Evolutionary conservation across 129 eudicot species (phyloP).

Genomic region (Silybum marianum): DNA sequence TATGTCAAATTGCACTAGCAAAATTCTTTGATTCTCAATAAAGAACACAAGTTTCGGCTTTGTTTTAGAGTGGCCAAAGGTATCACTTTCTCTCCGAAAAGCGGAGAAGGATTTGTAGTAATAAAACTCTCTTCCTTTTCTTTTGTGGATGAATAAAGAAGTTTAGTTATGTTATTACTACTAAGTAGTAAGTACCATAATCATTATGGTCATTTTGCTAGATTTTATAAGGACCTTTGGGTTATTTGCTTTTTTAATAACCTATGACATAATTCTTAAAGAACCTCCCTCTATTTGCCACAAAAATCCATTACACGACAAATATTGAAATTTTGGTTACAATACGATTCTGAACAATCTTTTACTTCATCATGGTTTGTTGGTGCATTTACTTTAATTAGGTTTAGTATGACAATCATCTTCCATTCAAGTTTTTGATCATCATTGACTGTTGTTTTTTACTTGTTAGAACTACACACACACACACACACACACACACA

Average conservation of each 20-base stretch:
- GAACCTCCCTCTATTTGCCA: not conserved
- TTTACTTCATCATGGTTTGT: too few relatives aligned
- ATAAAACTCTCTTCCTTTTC: not conserved
- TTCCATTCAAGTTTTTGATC: too few relatives aligned
- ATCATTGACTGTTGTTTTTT: too few relatives aligned
- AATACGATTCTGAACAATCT: too few relatives aligned
- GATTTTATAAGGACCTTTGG: not conserved
- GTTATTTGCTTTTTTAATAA: not conserved
- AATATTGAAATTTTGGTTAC: too few relatives aligned
- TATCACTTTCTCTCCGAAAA: not conserved
- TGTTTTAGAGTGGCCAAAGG: conserved; percentile 2
- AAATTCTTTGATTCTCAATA: not conserved
- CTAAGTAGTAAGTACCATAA: not conserved
- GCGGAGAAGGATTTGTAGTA: not conserved
- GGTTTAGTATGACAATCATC: too few relatives aligned
- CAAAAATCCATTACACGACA: not conserved
- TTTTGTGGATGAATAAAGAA: not conserved
- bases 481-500: too few relatives aligned
- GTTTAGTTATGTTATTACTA: not conserved
- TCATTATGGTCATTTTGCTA: not conserved
- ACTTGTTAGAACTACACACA: too few relatives aligned
- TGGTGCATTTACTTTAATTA: too few relatives aligned
- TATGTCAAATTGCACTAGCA: not conserved
- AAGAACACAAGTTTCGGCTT: not conserved
- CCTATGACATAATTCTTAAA: not conserved